Base-by-base conservation (phyloP, 345 rosid species). In the Citrus trifoliata region DNA sequence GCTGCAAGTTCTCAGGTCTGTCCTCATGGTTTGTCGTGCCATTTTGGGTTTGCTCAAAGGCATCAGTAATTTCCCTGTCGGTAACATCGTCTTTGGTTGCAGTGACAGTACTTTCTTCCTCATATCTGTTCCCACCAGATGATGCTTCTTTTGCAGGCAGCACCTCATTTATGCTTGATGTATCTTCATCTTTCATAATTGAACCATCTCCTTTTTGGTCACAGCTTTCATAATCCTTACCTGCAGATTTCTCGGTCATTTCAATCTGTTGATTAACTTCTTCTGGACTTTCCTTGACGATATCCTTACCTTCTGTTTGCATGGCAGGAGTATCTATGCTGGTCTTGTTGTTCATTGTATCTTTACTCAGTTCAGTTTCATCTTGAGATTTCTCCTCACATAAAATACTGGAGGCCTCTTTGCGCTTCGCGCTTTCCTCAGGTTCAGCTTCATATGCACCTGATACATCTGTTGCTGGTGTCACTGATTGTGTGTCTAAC, bases 391-490 rank as follows among this genome's bases (percentile, higher is more conserved):
- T 73, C 32, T 66, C 59, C 8, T 27, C 56, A 3, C 60, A 62
- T 68, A 63, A 60, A 35, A 35, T 53, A 22, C 67, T 28, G 46
- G 62, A 48, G 67, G 67, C 63, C 28, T 81, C 76, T 79, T 68
- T 76, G 53, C 75, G 71, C 58, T 75, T 64, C 46, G 56, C 48
- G 51, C 4, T 72, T 10, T 56, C 71, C 42, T 68, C 80, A 62
- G 32, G 37, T 59, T 24, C 78, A 4, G 30, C 25, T 76, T 42
- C 77, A 30, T 76, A 33, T 25, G 7, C 67, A 40, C 77, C 70
- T 66, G 83, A 75, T 22, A 35, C 63, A 25, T 66, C 86, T 68
- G 69, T 46, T 69, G 48, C 73, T 13, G 14, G 37, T 19, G 73
- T 63, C 42, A n/a, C 64, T 46, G 82, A 61, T 75, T 71, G 69